Evolutionary conservation across 192 early-diverging fungal species (phyloP), one percentile per base, ranked within the genome.

Genomic region (Coemansia sp.): DNA sequence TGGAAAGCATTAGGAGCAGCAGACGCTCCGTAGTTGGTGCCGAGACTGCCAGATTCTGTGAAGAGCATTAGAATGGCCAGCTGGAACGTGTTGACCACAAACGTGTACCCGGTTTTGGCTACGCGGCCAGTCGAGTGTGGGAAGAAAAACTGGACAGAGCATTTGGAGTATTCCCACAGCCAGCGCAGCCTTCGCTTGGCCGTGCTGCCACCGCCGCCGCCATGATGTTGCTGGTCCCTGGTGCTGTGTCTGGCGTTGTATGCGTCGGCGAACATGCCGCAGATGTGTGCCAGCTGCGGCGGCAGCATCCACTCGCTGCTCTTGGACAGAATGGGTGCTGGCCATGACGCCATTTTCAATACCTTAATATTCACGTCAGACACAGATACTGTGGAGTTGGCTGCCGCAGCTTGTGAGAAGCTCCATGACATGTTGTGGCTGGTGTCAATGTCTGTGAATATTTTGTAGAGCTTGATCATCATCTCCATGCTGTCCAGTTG

Each of bases 31-130:
- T 89, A 93, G 5, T 80, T 76, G 14, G 85, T 76, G 36, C 56
- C 68, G 2, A 52, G 52, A 5, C 61, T 49, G 14, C 40, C 34
- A 2, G 30, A 2, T 1, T 56, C 68, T 60, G 95, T 96, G 78
- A 90, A 98, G 71, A 92, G 89, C 29, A 92, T 76, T 28, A 98
- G 84, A 10, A 98, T 88, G 20, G 90, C 91, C 89, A 96, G 93
- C 75, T 98, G 95, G 71, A 89, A 96, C 0, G 89, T 88, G n/a
- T 91, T 92, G 4, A 90, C 85, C 70, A 88, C 38, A 28, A 82
- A 55, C 11, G 62, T 64, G 54, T 73, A 79, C 11, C 57, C 66
- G 18, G 61, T 86, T 83, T 76, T 89, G 83, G 70, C 90, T 2
- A 86, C 84, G n/a, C 82, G 75, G 69, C 91, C 93, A 59, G 63